Evolutionary conservation across 306 rosid species (phyloP).

Genomic region (Vigna angularis): DNA sequence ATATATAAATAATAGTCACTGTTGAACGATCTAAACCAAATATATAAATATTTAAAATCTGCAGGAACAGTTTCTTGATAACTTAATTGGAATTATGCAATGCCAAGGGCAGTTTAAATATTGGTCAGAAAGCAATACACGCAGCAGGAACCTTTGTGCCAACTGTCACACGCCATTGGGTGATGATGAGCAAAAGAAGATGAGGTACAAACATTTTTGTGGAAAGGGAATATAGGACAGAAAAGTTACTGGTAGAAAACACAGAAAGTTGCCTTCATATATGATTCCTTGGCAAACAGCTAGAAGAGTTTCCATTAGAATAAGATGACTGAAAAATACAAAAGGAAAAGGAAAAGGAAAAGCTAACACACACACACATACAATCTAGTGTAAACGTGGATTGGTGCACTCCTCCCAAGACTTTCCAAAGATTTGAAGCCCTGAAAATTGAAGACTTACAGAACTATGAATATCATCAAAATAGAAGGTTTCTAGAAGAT

Average conservation of each 20-base stretch:
- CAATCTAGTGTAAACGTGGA: conserved; percentile 48
- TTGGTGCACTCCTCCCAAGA: conserved; percentile 59
- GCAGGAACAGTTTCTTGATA: conserved; percentile 35
- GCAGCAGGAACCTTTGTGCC: conserved; percentile 44
- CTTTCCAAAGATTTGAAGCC: conserved; percentile 59
- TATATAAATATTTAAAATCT: conserved; percentile 34
- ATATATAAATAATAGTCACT: conserved; percentile 26
- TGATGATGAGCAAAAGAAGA: conserved; percentile 36
- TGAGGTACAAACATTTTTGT: conserved; percentile 25
- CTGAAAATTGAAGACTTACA: conserved; percentile 43
- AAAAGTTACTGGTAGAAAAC: conserved; percentile 46
- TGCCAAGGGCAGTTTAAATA: conserved; percentile 44
- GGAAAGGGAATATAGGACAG: conserved; percentile 49
- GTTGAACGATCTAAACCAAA: conserved; percentile 36
- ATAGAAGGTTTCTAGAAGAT: neutral
- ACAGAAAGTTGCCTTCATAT: conserved; percentile 42
- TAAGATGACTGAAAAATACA: neutral
- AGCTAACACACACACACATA: neutral
- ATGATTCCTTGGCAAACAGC: conserved; percentile 41
- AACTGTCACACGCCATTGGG: conserved; percentile 45
- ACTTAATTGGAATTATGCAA: conserved; percentile 36
- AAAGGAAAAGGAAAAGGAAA: neutral
- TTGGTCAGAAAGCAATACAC: conserved; percentile 46
- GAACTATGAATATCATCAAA: conserved; percentile 20
- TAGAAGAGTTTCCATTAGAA: conserved; percentile 31